Evolutionary conservation across 106 monocot genomes (phyloP).

Genomic region (Agapanthus africanus): DNA sequence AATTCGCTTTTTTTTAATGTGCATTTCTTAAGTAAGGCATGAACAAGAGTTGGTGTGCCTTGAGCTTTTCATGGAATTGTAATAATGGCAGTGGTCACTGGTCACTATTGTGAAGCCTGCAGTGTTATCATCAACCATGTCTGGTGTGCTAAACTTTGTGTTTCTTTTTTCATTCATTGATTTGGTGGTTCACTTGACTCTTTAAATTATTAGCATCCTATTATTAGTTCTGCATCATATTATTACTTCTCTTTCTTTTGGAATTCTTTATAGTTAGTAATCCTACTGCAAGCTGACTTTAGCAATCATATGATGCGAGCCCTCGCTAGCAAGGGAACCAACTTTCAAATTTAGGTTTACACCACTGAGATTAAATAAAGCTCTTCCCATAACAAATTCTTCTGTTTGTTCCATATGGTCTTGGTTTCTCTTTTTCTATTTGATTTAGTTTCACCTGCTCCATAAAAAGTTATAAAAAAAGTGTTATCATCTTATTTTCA

Average conservation of each 20-base stretch:
- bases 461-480: background rate
- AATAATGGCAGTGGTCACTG: background rate
- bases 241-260: background rate
- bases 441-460: background rate
- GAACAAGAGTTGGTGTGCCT: too few species aligned
- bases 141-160: background rate
- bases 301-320: slow-evolving; percentile 9
- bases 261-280: background rate
- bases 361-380: background rate
- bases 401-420: background rate
- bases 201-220: background rate
- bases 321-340: slow-evolving; percentile 1
- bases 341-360: background rate
- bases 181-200: slow-evolving; percentile 4
- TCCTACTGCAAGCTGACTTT: too few species aligned
- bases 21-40: too few species aligned
- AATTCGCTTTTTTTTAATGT: too few species aligned
- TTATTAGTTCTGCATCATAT: background rate
- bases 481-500: background rate
- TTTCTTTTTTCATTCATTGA: too few species aligned
- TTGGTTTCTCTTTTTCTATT: background rate
- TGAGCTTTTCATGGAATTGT: background rate
- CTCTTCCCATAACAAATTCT: too few species aligned
- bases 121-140: background rate
- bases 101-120: background rate